Evolutionary conservation across 2,329 filamentous ascomycete species (phyloP).

Genomic region (Alternaria burnsii): DNA sequence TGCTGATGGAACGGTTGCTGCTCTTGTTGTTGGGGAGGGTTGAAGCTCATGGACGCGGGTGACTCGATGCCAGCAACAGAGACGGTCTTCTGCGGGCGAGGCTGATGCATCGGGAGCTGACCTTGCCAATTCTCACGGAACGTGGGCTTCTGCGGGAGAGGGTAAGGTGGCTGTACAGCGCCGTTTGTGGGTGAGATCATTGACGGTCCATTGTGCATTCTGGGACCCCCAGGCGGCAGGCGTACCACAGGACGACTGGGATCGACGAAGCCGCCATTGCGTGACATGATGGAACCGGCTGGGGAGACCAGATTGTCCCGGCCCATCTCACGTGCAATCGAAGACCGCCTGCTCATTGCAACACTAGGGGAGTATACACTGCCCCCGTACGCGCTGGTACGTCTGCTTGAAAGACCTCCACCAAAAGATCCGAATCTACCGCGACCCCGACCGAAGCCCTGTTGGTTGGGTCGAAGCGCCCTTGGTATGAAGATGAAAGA

Average conservation of each 20-base stretch:
- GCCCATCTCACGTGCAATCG: slow-evolving; percentile 71
- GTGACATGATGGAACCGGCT: slow-evolving; percentile 77
- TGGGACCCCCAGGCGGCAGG: slow-evolving; percentile 70
- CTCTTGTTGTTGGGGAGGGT: slow-evolving; percentile 69
- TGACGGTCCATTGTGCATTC: slow-evolving; percentile 43
- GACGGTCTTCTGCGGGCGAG: slow-evolving; percentile 91
- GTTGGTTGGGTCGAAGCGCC: slow-evolving; percentile 90
- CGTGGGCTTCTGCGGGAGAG: slow-evolving; percentile 63
- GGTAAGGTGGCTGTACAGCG: slow-evolving; percentile 59
- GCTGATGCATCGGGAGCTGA: slow-evolving; percentile 85
- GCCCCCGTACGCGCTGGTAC: slow-evolving; percentile 83
- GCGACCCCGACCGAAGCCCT: slow-evolving; percentile 72
- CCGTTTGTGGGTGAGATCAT: slow-evolving; percentile 44
- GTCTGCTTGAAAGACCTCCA: slow-evolving; percentile 71
- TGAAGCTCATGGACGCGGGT: slow-evolving; percentile 69
- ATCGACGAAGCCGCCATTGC: slow-evolving; percentile 68
- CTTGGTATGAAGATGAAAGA: slow-evolving; percentile 99
- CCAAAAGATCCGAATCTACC: slow-evolving; percentile 74
- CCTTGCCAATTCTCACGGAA: slow-evolving; percentile 68
- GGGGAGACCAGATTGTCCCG: slow-evolving; percentile 83
- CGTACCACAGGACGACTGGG: slow-evolving; percentile 77
- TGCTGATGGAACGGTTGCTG: slow-evolving; percentile 95
- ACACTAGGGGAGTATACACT: slow-evolving; percentile 87
- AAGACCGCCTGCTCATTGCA: slow-evolving; percentile 88
- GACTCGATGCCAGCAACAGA: slow-evolving; percentile 93